Evolutionary conservation across 2,329 filamentous ascomycete species (phyloP), one percentile per base, ranked within the genome.

Genomic region (Triangularia verruculosa): DNA sequence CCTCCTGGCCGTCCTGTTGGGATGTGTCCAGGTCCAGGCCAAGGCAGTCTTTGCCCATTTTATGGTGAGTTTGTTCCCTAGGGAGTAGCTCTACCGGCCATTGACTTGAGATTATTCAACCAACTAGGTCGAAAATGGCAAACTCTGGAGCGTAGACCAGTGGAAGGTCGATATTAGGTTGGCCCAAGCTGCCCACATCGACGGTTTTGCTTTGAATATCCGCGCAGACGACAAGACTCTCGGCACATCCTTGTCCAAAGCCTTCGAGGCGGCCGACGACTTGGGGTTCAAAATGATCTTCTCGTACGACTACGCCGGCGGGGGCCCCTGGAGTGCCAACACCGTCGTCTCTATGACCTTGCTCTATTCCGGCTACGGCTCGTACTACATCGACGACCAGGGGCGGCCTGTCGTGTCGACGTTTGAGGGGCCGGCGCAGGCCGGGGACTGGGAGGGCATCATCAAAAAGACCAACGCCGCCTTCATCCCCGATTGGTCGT

Each of bases 401-500:
- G 65, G 61, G 1, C 64, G 75, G 60, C 77, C 81, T 0, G 73
- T 85, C 24, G 82, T 82, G 4, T 82, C 79, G 3, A 85, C 82
- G 0, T 85, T 85, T 62, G 82, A 84, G 69, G 82, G 83, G 0
- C 69, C 74, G 0, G 66, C 61, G 11, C 77, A 78, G 55, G 72
- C 75, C 13, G 71, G 68, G 2, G 78, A 83, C 64, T 84, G 82
- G 81, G 59, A 66, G 15, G 69, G 68, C 0, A 81, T 84, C 64
- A 77, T 79, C 61, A 63, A 67, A 30, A 54, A 62, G 24, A 73
- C 71, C 1, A 17, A 17, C 17, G 70, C 68, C 17, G 72, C 80
- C 27, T 79, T 83, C 62, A 75, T 84, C 9, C 82, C 82, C 0
- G 78, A 81, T 61, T 85, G 78, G 76, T 77, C 77, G 0, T 78